Evolutionary conservation across 1,139 yeast species (phyloP).

Genomic region (Geotrichum citri-aurantii): DNA sequence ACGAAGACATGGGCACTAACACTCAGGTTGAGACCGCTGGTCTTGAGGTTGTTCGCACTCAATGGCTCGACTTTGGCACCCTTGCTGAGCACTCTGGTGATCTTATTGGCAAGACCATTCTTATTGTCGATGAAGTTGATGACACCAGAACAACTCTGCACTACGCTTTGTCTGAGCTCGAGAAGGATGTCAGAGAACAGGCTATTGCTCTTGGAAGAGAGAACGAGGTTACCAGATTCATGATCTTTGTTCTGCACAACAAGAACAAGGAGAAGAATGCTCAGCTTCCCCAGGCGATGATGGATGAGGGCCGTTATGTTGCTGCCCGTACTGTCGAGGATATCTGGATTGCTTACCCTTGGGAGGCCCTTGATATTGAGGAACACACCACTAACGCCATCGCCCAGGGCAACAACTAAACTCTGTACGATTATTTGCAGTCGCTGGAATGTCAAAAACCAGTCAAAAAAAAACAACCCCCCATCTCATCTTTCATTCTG

Average conservation of each 20-base stretch:
- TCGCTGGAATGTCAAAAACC: not conserved
- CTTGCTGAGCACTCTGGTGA: slow-evolving; percentile 54
- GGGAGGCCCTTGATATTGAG: slow-evolving; percentile 92
- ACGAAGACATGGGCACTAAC: slow-evolving; percentile 64
- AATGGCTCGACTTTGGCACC: slow-evolving; percentile 82
- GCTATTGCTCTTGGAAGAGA: slow-evolving; percentile 47
- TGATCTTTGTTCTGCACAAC: slow-evolving; percentile 89
- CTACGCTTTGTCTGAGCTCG: slow-evolving; percentile 81
- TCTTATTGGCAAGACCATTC: slow-evolving; percentile 71
- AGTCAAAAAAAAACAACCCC: not conserved
- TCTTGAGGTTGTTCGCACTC: slow-evolving; percentile 83
- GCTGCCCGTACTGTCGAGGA: slow-evolving; percentile 92
- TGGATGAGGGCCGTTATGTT: slow-evolving; percentile 64
- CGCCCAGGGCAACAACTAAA: slow-evolving; percentile 57
- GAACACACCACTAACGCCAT: slow-evolving; percentile 76
- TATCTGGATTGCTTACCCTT: slow-evolving; percentile 95
- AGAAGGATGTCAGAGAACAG: slow-evolving; percentile 69
- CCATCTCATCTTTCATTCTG: not conserved
- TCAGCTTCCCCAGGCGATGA: slow-evolving; percentile 58
- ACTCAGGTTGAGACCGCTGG: slow-evolving; percentile 58
- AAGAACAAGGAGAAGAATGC: slow-evolving; percentile 87
- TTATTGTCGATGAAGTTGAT: slow-evolving; percentile 91
- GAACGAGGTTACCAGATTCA: slow-evolving; percentile 63
- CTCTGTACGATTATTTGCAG: not conserved
- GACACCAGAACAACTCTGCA: slow-evolving; percentile 93